Base-by-base conservation (phyloP, 768 basidiomycete genomes). In the Hypsizygus marmoreus region DNA sequence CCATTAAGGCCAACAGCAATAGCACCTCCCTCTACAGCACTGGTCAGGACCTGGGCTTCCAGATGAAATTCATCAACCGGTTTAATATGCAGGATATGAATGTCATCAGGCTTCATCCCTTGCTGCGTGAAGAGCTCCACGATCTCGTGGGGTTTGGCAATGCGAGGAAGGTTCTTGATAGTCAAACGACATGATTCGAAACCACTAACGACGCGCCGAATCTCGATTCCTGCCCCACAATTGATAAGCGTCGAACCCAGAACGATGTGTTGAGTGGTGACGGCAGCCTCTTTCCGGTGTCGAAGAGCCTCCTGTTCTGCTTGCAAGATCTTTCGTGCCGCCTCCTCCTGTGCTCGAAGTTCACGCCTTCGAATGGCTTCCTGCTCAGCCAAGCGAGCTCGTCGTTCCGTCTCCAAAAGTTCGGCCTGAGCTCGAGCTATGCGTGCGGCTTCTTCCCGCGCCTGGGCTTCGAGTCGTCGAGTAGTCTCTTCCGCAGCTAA, bases 111-210 rank as follows among this genome's bases (percentile, higher is more conserved):
- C n/a, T 69, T 65, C 13, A 76, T 45, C 13, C 75, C 77, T 23
- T 76, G 77, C 25, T 64, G 63, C 3, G 58, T 55, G 44, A 82
- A 73, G 7, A 82, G 60, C 0, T 65, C 62, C 4, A 46, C 62
- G 10, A 83, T 59, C 32, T 81, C 77, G 3, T 60, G 50, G 4
- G 56, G 57, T 32, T 60, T 70, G 2, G 67, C 66, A 26, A 75
- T 61, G 16, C 45, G 34, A 0, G 80, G 77, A 22, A 84, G 63
- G 44, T 74, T 73, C 40, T 62, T 66, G 35, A 84, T 61, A 1
- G 58, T 71, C 19, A 84, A 58, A 8, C 68, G 67, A 53, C 75
- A 77, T 5, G 75, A 71, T 31, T 84, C 77, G 50, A 79, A 82
- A 4, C 78, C 80, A 13, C 74, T 66, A 20, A 78, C 57, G 23